Conservation (phyloP, 192 early-diverging fungal genomes). For the Coemansia sp. region DNA sequence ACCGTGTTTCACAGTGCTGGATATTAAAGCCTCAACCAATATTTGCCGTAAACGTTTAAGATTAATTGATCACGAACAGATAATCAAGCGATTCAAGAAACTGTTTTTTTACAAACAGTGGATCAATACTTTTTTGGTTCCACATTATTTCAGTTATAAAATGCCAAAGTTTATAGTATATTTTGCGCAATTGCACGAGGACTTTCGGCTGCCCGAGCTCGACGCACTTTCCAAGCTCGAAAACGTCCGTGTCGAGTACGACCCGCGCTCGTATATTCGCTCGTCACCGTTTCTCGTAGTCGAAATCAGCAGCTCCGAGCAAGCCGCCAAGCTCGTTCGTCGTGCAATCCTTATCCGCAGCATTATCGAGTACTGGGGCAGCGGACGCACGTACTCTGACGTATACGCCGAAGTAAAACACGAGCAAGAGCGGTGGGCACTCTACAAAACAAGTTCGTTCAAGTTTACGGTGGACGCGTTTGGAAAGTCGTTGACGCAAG, state of each 20-base stretch:
- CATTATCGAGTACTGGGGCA: slow-evolving; percentile 78
- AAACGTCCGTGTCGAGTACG: slow-evolving; percentile 65
- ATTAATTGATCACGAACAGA: too few species aligned
- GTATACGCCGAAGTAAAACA: slow-evolving; percentile 62
- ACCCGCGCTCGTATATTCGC: slow-evolving; percentile 59
- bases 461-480: slow-evolving; percentile 77
- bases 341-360: slow-evolving; percentile 80
- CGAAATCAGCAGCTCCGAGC: slow-evolving; percentile 63
- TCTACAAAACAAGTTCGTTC: slow-evolving; percentile 63
- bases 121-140: too few species aligned
- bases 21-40: too few species aligned
- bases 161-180: slow-evolving; percentile 59
- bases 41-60: too few species aligned
- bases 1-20: too few species aligned
- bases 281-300: slow-evolving; percentile 83
- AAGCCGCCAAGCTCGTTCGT: slow-evolving; percentile 71
- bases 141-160: too few species aligned
- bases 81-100: too few species aligned
- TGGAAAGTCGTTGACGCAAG: slow-evolving; percentile 67
- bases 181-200: slow-evolving; percentile 71
- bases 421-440: slow-evolving; percentile 58
- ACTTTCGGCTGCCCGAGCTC: slow-evolving; percentile 83
- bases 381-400: slow-evolving; percentile 60
- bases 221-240: slow-evolving; percentile 79
- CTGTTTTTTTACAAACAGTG: too few species aligned